A percentile compares a stretch with the other conserved stretches of the same genome.
Conservation (phyloP, 1,284 basidiomycete species). For the Megacollybia platyphylla region DNA sequence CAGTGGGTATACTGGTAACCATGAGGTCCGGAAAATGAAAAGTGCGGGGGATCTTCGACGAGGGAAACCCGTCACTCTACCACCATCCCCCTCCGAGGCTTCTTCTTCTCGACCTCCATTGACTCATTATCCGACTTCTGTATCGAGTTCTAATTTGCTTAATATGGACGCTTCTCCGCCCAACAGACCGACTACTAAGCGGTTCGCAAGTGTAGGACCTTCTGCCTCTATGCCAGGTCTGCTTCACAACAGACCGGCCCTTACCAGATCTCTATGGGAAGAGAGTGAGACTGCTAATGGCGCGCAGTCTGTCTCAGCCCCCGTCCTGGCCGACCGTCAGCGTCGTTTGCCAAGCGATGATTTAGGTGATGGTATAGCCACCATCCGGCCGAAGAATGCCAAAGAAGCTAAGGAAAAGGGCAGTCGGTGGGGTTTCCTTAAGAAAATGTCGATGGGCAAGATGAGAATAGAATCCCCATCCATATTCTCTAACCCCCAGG, state of each 20-base stretch:
- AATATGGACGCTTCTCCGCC: slow-evolving; percentile 19
- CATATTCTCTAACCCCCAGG: slow-evolving; percentile 14
- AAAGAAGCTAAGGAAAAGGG: slow-evolving; percentile 44
- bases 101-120: slow-evolving; percentile 28
- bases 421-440: slow-evolving; percentile 84
- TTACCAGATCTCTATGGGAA: slow-evolving; percentile 36
- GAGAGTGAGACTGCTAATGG: slow-evolving; percentile 14
- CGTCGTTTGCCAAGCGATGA: slow-evolving; percentile 12
- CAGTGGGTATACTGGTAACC: slow-evolving; percentile 30
- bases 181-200: slow-evolving; percentile 27
- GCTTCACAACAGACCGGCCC: slow-evolving; percentile 13
- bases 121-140: slow-evolving; percentile 41
- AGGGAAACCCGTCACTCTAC: slow-evolving; percentile 18
- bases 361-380: slow-evolving; percentile 14
- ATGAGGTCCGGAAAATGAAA: slow-evolving; percentile 72
- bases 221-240: slow-evolving; percentile 21
- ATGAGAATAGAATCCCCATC: slow-evolving; percentile 50
- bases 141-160: slow-evolving; percentile 52
- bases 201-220: slow-evolving; percentile 60
- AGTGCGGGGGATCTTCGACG: slow-evolving; percentile 71
- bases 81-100: slow-evolving; percentile 3
- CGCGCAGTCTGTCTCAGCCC: slow-evolving; percentile 8
- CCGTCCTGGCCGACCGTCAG: slow-evolving; percentile 8
- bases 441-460: slow-evolving; percentile 94
- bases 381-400: slow-evolving; percentile 17